A percentile compares a stretch with the other conserved stretches of the same genome.
Evolutionary conservation across 345 rosid genomes (phyloP).

Genomic region (Linum tenue): DNA sequence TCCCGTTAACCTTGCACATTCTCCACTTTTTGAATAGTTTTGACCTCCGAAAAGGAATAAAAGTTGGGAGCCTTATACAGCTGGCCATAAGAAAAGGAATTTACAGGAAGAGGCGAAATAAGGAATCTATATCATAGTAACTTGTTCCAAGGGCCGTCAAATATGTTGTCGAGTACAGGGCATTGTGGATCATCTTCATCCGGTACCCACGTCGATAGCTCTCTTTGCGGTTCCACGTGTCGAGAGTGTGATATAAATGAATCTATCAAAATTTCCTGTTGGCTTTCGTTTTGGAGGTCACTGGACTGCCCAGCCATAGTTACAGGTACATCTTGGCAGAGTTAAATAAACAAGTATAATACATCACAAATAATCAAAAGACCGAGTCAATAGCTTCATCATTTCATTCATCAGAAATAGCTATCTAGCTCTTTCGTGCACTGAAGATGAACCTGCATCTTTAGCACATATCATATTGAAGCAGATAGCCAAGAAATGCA

Average conservation of each 20-base stretch:
- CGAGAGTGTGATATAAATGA: conserved; percentile 63
- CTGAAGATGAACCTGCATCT: neutral
- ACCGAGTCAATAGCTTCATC: neutral
- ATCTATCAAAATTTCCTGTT: conserved; percentile 62
- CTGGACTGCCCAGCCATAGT: conserved; percentile 46
- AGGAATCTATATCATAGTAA: conserved; percentile 20
- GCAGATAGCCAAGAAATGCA: conserved; percentile 12
- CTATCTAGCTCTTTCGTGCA: neutral
- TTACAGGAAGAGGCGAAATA: conserved; percentile 14
- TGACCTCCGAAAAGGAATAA: neutral
- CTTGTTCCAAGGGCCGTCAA: conserved; percentile 63
- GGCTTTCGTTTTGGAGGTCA: conserved; percentile 46
- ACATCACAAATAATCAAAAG: neutral
- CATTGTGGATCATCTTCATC: conserved; percentile 55
- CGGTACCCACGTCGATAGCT: conserved; percentile 80
- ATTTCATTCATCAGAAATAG: neutral
- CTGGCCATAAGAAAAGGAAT: conserved; percentile 1
- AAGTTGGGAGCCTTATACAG: neutral
- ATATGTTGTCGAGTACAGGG: conserved; percentile 62
- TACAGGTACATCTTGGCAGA: conserved; percentile 65
- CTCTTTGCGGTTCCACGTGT: conserved; percentile 53
- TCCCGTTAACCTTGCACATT: no score
- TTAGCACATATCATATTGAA: conserved; percentile 8
- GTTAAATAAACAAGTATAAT: conserved; percentile 4
- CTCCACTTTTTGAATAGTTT: no score